Evolutionary conservation across 345 rosid genomes (phyloP).

Genomic region (Kandelia obovata): DNA sequence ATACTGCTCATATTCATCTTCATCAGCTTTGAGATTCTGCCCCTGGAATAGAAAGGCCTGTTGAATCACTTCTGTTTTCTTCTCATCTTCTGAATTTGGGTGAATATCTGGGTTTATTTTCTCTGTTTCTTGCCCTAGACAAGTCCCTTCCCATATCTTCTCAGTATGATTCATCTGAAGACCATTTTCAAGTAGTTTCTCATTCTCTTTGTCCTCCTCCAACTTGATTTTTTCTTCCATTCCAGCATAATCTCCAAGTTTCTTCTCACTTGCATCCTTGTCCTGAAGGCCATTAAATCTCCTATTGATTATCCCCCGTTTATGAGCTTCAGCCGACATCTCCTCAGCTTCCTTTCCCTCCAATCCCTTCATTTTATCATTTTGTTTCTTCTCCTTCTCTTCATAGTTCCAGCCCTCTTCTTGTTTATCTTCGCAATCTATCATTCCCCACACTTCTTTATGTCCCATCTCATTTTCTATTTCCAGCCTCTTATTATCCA

Average conservation of each 20-base stretch:
- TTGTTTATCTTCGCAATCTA: slow-evolving; percentile 15
- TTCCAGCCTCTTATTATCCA: slow-evolving; percentile 17
- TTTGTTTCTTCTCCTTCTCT: slow-evolving; percentile 22
- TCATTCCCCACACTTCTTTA: slow-evolving; percentile 27
- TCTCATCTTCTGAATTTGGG: slow-evolving; percentile 31
- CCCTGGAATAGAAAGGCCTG: slow-evolving; percentile 21
- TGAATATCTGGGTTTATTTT: slow-evolving; percentile 30
- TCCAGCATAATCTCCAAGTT: slow-evolving; percentile 13
- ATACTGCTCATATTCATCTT: slow-evolving; percentile 24
- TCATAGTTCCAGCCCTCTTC: slow-evolving; percentile 18
- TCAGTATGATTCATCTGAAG: slow-evolving; percentile 14
- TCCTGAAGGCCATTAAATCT: slow-evolving; percentile 17
- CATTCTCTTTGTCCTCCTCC: neutral
- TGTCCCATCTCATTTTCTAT: slow-evolving; percentile 22
- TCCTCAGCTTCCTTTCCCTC: slow-evolving; percentile 4
- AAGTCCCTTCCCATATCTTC: neutral
- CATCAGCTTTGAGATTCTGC: slow-evolving; percentile 20
- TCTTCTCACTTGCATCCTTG: slow-evolving; percentile 14
- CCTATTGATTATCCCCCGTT: slow-evolving; percentile 18
- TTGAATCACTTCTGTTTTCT: slow-evolving; percentile 19
- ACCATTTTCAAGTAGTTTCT: slow-evolving; percentile 9
- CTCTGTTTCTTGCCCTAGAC: slow-evolving; percentile 15
- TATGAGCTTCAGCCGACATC: slow-evolving; percentile 12
- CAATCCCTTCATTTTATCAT: slow-evolving; percentile 9
- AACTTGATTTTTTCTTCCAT: slow-evolving; percentile 13